phyloP scores from a whole-genome alignment of 768 basidiomycete genomes.

The Lactarius hengduanensis region DNA sequence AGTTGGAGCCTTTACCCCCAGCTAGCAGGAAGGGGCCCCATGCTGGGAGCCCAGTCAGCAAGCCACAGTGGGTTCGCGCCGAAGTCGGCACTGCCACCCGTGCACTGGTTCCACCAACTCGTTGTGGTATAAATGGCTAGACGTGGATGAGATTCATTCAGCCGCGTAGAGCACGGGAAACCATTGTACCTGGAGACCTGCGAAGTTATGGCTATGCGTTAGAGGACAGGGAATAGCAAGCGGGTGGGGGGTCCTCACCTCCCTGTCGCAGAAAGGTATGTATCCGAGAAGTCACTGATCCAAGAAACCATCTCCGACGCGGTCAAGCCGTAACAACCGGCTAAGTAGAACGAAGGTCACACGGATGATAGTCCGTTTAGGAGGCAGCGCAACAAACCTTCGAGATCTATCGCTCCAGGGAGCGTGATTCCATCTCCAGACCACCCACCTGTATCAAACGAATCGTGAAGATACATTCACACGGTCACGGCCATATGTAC shows the following conservation, averaged over 20 bases:
- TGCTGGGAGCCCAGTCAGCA: slow-evolving; percentile 48
- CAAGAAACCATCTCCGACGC: slow-evolving; percentile 58
- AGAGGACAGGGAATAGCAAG: not conserved
- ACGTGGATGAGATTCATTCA: not conserved
- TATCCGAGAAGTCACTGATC: slow-evolving; percentile 60
- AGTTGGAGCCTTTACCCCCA: slow-evolving; percentile 43
- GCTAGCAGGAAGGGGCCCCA: slow-evolving; percentile 60
- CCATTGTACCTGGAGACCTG: slow-evolving; percentile 43
- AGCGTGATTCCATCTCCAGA: slow-evolving; percentile 56
- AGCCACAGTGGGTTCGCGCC: slow-evolving; percentile 58
- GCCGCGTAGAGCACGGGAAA: not conserved
- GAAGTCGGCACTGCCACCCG: slow-evolving; percentile 56
- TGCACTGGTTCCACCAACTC: slow-evolving; percentile 68
- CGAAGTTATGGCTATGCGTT: not conserved
- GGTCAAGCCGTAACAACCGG: slow-evolving; percentile 54
- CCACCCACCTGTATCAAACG: slow-evolving; percentile 47
- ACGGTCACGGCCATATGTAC: not conserved
- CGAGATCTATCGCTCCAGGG: slow-evolving; percentile 63
- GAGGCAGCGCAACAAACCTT: slow-evolving; percentile 43
- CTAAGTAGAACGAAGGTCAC: slow-evolving; percentile 11
- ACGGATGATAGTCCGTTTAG: not conserved
- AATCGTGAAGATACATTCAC: not conserved
- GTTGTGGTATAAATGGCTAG: slow-evolving; percentile 63
- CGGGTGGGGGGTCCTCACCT: slow-evolving; percentile 36
- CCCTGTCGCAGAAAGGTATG: slow-evolving; percentile 49